Percentiles rank a stretch among this genome's conserved stretches.
phyloP scores from a whole-genome alignment of 495 filamentous ascomycete genomes.

The Neurospora intermedia region DNA sequence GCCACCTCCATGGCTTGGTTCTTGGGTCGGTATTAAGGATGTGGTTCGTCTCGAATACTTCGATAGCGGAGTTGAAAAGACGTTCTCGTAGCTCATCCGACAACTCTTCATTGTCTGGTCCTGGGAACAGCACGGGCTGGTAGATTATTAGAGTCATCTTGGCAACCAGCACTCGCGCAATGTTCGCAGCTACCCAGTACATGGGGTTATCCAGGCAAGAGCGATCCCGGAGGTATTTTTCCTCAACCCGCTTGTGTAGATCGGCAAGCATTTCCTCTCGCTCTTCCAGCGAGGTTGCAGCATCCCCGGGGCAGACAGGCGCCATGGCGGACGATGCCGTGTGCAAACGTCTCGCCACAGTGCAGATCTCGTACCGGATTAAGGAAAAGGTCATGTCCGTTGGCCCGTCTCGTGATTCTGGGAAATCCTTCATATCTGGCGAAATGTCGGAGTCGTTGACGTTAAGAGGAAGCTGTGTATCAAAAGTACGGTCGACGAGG shows the following conservation, averaged over 20 bases:
- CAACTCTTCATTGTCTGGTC: slow-evolving; percentile 29
- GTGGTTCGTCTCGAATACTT: slow-evolving; percentile 64
- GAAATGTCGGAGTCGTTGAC: slow-evolving; percentile 70
- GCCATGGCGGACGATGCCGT: slow-evolving; percentile 25
- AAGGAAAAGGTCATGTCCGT: slow-evolving; percentile 79
- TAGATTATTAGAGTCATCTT: slow-evolving; percentile 46
- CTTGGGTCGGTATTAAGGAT: slow-evolving; percentile 49
- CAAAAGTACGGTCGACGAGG: slow-evolving; percentile 57
- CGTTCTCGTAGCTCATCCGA: slow-evolving; percentile 54
- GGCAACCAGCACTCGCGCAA: slow-evolving; percentile 56
- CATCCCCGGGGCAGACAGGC: slow-evolving; percentile 15
- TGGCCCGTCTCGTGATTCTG: slow-evolving; percentile 44
- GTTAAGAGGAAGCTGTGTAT: slow-evolving; percentile 65
- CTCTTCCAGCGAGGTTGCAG: slow-evolving; percentile 38
- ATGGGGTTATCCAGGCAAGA: slow-evolving; percentile 48
- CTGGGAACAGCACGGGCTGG: slow-evolving; percentile 38
- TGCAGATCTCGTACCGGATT: slow-evolving; percentile 54
- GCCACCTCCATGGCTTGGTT: slow-evolving; percentile 64
- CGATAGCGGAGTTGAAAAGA: slow-evolving; percentile 63
- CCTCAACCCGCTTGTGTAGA: slow-evolving; percentile 52
- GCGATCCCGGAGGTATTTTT: slow-evolving; percentile 52
- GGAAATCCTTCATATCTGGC: slow-evolving; percentile 51
- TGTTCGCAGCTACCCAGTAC: slow-evolving; percentile 59
- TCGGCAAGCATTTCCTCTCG: slow-evolving; percentile 53
- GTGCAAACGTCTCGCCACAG: slow-evolving; percentile 30